phyloP scores from a whole-genome alignment of 257 asterid species.

The Salvia splendens region DNA sequence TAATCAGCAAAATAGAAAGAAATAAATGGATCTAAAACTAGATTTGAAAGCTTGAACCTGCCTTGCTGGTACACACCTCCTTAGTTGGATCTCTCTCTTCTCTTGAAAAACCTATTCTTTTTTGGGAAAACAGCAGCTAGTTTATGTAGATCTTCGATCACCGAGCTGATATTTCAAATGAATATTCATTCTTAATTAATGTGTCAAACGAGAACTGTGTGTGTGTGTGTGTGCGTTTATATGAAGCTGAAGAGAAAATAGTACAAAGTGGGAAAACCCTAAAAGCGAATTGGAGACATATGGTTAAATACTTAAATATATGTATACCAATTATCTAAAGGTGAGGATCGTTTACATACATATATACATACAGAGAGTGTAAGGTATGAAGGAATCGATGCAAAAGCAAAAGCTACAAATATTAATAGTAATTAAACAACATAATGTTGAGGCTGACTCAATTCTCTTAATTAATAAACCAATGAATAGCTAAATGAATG shows the following conservation, averaged over 20 bases:
- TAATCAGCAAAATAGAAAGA: no score
- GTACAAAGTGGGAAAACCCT: slow-evolving; percentile 46
- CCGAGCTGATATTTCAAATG: neutral
- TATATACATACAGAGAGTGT: neutral
- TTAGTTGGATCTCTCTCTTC: slow-evolving; percentile 5
- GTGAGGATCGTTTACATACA: neutral
- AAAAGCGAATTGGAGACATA: slow-evolving; percentile 32
- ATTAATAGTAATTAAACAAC: no score
- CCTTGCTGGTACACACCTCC: neutral
- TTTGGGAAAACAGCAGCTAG: slow-evolving; percentile 2
- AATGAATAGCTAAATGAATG: neutral
- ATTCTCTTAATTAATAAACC: no score
- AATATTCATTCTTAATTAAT: slow-evolving; percentile 1
- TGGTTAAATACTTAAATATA: slow-evolving; percentile 10
- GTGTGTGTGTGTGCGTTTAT: slow-evolving; percentile 4
- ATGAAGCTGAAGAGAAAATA: neutral
- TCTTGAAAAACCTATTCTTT: neutral
- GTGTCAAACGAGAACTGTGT: neutral
- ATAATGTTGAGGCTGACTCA: no score
- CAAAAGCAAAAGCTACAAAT: neutral
- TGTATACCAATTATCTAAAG: slow-evolving; percentile 24
- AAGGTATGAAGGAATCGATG: neutral
- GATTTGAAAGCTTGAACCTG: no score
- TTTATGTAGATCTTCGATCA: neutral
- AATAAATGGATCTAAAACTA: no score